Evolutionary conservation across 2,329 filamentous ascomycete genomes (phyloP).

Genomic region (Didymella keratinophila): DNA sequence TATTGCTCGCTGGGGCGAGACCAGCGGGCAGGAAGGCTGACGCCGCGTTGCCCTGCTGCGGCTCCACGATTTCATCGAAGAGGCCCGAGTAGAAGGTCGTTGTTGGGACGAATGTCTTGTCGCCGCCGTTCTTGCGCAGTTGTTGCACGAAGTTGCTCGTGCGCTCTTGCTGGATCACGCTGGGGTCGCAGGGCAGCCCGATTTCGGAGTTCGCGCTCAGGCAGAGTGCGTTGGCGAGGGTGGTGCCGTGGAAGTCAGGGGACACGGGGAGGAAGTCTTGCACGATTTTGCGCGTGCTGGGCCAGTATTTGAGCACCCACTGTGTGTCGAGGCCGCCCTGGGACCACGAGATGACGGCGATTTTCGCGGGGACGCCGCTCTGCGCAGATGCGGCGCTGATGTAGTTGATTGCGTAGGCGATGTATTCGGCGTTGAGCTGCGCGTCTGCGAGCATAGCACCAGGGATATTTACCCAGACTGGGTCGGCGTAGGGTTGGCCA

Average conservation of each 20-base stretch:
- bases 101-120: constrained; percentile 63
- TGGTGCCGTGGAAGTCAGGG: constrained; percentile 62
- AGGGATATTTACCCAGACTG: constrained; percentile 65
- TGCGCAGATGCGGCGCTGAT: constrained; percentile 53
- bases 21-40: constrained; percentile 58
- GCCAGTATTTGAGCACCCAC: constrained; percentile 68
- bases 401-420: constrained; percentile 67
- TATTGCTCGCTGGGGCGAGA: constrained; percentile 59
- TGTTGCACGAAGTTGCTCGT: constrained; percentile 54
- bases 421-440: constrained; percentile 63
- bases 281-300: constrained; percentile 55
- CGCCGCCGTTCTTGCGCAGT: constrained; percentile 56
- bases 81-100: constrained; percentile 61
- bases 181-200: constrained; percentile 45
- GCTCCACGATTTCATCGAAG: constrained; percentile 62
- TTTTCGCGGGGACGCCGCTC: too few relatives aligned
- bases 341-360: constrained; percentile 60
- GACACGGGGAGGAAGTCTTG: constrained; percentile 62
- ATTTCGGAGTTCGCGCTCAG: constrained; percentile 27
- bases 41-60: constrained; percentile 56
- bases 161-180: constrained; percentile 59
- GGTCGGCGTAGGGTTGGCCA: constrained; percentile 33
- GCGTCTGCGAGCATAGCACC: constrained; percentile 57
- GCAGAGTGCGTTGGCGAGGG: constrained; percentile 45
- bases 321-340: constrained; percentile 64